Conservation (phyloP, 208 protist genomes). For the Trypanosoma lewisi region DNA sequence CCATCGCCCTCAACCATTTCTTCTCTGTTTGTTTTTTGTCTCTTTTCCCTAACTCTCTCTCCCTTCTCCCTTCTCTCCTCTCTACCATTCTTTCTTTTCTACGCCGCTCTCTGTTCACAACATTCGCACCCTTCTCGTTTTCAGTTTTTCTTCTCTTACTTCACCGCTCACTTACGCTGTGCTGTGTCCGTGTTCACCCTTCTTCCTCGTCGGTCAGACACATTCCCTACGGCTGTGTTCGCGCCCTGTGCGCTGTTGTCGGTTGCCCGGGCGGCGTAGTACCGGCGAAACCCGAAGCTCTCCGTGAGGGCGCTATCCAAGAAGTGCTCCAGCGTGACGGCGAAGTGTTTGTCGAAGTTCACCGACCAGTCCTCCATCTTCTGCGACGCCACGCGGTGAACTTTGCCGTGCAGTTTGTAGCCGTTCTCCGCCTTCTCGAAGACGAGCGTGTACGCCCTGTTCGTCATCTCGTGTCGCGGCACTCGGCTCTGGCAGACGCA, state of each 20-base stretch:
- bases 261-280: conserved; percentile 28
- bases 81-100: too few relatives aligned
- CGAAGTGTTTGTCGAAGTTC: conserved; percentile 81
- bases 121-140: background rate
- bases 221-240: background rate
- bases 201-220: conserved; percentile 14
- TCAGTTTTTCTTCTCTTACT: conserved; percentile 23
- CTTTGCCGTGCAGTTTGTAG: conserved; percentile 65
- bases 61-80: conserved; percentile 11
- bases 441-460: conserved; percentile 67
- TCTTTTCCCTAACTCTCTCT: conserved; percentile 6
- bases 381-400: conserved; percentile 54
- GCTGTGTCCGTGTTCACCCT: conserved; percentile 3
- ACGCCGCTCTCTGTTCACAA: background rate
- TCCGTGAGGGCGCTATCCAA: conserved; percentile 71
- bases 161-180: conserved; percentile 15
- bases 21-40: conserved; percentile 16
- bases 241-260: background rate
- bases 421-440: conserved; percentile 64
- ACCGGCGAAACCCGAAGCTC: conserved; percentile 80
- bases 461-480: conserved; percentile 61
- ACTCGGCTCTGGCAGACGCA: conserved; percentile 60
- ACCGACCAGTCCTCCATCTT: conserved; percentile 75
- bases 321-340: conserved; percentile 82
- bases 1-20: background rate